A percentile compares a stretch with the other conserved stretches of the same genome.
phyloP scores from a whole-genome alignment of 1,139 yeast species.

The Saccharomyces hybrid region DNA sequence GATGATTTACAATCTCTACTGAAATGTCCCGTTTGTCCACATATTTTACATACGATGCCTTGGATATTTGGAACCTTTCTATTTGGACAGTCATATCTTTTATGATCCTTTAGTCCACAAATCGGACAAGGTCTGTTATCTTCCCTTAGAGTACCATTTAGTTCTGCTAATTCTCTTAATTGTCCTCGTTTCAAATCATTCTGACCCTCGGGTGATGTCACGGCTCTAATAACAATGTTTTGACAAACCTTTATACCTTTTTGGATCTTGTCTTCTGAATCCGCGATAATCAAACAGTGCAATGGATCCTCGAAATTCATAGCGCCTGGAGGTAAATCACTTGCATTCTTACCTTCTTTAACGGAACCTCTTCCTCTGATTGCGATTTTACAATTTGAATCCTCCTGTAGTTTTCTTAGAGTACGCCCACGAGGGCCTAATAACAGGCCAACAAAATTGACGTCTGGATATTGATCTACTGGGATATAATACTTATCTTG shows the following conservation, averaged over 20 bases:
- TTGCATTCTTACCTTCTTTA: conserved; percentile 71
- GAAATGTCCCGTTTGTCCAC: conserved; percentile 81
- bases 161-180: conserved; percentile 79
- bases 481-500: conserved; percentile 82
- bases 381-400: conserved; percentile 79
- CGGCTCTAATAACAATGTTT: conserved; percentile 72
- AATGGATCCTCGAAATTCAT: conserved; percentile 67
- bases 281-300: conserved; percentile 84
- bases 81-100: conserved; percentile 53
- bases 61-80: conserved; percentile 46
- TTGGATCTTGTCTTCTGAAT: conserved; percentile 66
- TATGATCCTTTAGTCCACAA: conserved; percentile 56
- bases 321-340: conserved; percentile 39
- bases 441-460: conserved; percentile 83
- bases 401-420: conserved; percentile 66
- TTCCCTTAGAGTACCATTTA: conserved; percentile 90
- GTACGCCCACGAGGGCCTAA: conserved; percentile 97
- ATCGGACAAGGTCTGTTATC: conserved; percentile 57
- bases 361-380: conserved; percentile 93
- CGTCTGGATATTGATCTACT: conserved; percentile 77
- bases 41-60: conserved; percentile 56
- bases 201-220: conserved; percentile 85
- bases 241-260: conserved; percentile 71
- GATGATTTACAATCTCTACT: conserved; percentile 72
- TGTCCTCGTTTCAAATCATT: conserved; percentile 89